Conservation (phyloP, 2,329 filamentous ascomycete genomes). For the Aspergillus tamarii region DNA sequence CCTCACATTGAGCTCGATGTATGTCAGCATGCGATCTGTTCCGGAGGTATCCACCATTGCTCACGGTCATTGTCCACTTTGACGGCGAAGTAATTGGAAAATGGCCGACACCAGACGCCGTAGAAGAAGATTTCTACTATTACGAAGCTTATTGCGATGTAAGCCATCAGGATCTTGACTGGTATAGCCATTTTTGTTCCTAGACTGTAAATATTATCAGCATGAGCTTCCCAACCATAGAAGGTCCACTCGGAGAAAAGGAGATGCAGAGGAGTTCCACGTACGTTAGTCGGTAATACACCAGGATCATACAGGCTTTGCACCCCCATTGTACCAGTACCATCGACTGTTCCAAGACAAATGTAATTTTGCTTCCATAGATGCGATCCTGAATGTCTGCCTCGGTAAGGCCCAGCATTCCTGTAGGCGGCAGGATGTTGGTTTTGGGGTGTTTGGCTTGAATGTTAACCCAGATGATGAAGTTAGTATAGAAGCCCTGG, state of each 20-base stretch:
- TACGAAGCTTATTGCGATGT: background rate
- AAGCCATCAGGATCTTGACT: background rate
- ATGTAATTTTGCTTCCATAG: background rate
- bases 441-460: background rate
- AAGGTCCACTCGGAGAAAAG: rapidly evolving
- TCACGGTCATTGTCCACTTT: background rate
- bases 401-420: background rate
- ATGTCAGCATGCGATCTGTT: background rate
- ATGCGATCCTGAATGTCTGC: background rate
- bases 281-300: background rate
- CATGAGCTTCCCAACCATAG: background rate
- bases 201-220: background rate
- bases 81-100: background rate
- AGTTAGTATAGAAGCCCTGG: background rate
- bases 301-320: background rate
- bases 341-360: background rate
- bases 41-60: background rate
- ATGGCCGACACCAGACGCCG: background rate
- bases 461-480: background rate
- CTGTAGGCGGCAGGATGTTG: background rate
- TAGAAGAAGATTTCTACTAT: background rate
- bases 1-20: background rate
- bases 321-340: background rate
- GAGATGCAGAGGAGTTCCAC: background rate
- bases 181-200: background rate